Percentiles rank a stretch among this genome's conserved stretches.
Evolutionary conservation across 1,284 basidiomycete species (phyloP).

Genomic region (Marasmius tenuissimus): DNA sequence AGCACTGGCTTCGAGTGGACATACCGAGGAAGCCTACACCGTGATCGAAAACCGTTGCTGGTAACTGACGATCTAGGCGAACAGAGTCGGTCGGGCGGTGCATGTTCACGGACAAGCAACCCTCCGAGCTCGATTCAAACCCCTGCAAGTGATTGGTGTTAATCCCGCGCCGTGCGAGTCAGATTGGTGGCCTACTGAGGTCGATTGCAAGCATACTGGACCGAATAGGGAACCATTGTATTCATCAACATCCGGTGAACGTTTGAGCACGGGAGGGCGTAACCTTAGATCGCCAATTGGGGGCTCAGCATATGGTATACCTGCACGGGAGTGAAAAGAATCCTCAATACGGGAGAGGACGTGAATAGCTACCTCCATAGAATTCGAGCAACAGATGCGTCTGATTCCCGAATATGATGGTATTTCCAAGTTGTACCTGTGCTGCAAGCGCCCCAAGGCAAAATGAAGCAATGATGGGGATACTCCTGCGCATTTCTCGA

Average conservation of each 20-base stretch:
- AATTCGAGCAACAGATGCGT: not conserved
- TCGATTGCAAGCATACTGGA: not conserved
- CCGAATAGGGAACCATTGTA: not conserved
- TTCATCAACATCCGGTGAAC: not conserved
- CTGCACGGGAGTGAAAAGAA: not conserved
- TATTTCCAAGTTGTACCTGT: conserved; percentile 1
- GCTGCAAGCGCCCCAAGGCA: not conserved
- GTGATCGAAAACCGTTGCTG: not conserved
- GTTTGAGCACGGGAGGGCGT: not conserved
- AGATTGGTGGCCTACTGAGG: not conserved
- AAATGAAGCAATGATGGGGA: not conserved
- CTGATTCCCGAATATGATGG: not conserved
- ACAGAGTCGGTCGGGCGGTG: not conserved
- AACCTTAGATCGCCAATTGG: not conserved
- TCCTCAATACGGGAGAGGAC: not conserved
- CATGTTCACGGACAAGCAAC: not conserved
- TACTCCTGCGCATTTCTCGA: not conserved
- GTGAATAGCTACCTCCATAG: not conserved
- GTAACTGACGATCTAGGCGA: not conserved
- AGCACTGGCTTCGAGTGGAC: not conserved
- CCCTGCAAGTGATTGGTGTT: not conserved
- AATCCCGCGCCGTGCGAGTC: too few relatives aligned
- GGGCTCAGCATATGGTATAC: not conserved
- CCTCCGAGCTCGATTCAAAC: not conserved
- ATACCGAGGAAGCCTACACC: not conserved